Base-by-base conservation (phyloP, 805 yeast genomes). In the Starmerella apis region DNA sequence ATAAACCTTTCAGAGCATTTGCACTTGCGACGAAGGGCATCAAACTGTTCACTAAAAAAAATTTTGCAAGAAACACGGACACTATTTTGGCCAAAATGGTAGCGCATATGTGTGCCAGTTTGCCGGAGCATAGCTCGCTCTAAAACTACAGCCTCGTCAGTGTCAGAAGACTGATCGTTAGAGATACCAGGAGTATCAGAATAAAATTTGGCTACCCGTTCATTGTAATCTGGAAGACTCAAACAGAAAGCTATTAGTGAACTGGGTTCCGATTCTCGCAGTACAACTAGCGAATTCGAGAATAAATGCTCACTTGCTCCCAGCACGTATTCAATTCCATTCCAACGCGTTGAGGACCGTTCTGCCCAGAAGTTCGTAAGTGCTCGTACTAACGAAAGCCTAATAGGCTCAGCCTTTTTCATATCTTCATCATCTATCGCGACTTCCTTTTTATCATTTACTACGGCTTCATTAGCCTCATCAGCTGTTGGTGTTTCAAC, bases 301-400 rank as follows among this genome's bases (percentile, higher is more conserved):
- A 92, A 92, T 1, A 90, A 78, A 63, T 92, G 97, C 62, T 92
- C 97, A 0, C 82, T 75, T 0, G 87, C 75, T 2, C 67, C 74
- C 48, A 88, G 71, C 1, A 97, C 95, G 65, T 87, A 88, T 18
- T 77, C 81, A 30, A 92, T 70, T 0, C 96, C 94, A 56, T 85
- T 87, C 97, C 97, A 94, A 19, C 92, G 73, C 1, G 94, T 82
- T 0, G 96, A 92, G 0, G 97, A 85, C 60, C 98, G 71, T 66
- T 92, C 97, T 1, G 96, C 96, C 97, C 97, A 92, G 65, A 92
- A 92, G 59, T 81, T 86, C 0, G 94, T 78, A 49, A 94, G 69
- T 0, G 94, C 79, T 59, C 84, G 86, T 69, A 92, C 76, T 31
- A 92, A 65, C 0, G 96, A 81, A 11, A 47, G 41, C 30, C 49